Conservation (phyloP, 1,139 yeast species). For the Meyerozyma guilliermondii region DNA sequence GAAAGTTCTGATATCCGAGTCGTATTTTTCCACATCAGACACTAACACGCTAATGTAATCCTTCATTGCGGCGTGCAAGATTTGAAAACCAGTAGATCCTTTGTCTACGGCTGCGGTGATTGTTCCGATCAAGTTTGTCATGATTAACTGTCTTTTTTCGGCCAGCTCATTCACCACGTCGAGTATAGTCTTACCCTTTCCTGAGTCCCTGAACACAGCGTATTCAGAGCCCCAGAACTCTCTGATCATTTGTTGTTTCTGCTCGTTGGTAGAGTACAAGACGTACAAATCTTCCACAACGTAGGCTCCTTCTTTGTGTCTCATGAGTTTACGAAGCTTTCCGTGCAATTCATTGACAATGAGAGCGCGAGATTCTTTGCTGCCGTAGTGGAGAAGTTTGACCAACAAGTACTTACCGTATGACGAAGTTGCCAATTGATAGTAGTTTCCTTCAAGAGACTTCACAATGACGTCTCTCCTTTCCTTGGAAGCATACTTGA, state of each 20-base stretch:
- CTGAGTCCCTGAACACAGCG: slow-evolving; percentile 81
- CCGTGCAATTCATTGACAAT: slow-evolving; percentile 88
- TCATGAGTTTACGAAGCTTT: slow-evolving; percentile 82
- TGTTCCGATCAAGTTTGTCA: slow-evolving; percentile 74
- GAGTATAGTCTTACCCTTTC: slow-evolving; percentile 55
- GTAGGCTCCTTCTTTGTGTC: slow-evolving; percentile 98
- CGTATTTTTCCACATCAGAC: slow-evolving; percentile 36
- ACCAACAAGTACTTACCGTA: slow-evolving; percentile 91
- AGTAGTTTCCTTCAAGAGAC: slow-evolving; percentile 71
- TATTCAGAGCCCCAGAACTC: slow-evolving; percentile 98
- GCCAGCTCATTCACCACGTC: slow-evolving; percentile 66
- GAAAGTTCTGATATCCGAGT: slow-evolving; percentile 70
- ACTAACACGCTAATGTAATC: slow-evolving; percentile 75
- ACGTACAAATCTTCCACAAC: slow-evolving; percentile 92
- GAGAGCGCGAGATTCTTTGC: slow-evolving; percentile 68
- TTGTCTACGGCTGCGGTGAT: slow-evolving; percentile 89
- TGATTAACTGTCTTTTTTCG: slow-evolving; percentile 78
- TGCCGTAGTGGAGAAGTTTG: slow-evolving; percentile 87
- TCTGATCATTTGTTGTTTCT: slow-evolving; percentile 83
- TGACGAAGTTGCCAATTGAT: slow-evolving; percentile 82
- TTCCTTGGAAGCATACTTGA: slow-evolving; percentile 77
- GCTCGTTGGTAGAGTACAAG: slow-evolving; percentile 78
- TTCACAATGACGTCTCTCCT: slow-evolving; percentile 69
- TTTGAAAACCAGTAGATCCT: slow-evolving; percentile 95
- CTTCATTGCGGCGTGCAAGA: slow-evolving; percentile 93